Conservation (phyloP, 1,139 yeast genomes). For the Saccharomycopsis crataegensis region DNA sequence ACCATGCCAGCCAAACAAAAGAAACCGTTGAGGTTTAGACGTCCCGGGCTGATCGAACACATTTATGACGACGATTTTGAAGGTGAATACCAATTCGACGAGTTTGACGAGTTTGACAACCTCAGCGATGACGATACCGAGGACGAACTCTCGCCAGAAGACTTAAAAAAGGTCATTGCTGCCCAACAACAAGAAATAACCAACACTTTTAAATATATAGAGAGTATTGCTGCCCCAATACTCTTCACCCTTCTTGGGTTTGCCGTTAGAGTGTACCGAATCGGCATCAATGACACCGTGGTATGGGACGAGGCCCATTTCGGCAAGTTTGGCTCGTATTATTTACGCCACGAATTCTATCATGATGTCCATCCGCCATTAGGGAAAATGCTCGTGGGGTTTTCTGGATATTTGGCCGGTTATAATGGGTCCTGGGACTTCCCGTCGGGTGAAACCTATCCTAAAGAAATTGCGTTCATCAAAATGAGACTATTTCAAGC, state of each 20-base stretch:
- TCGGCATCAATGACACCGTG: conserved; percentile 61
- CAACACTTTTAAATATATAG: conserved; percentile 23
- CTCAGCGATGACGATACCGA: neutral
- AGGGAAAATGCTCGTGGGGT: conserved; percentile 93
- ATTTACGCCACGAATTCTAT: conserved; percentile 84
- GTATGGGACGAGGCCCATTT: conserved; percentile 98
- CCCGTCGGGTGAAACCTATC: conserved; percentile 78
- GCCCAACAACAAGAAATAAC: neutral
- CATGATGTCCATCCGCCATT: conserved; percentile 98
- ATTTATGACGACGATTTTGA: conserved; percentile 6
- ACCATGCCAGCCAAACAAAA: no score
- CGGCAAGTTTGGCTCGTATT: conserved; percentile 90
- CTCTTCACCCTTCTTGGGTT: conserved; percentile 60
- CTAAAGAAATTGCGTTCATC: conserved; percentile 77
- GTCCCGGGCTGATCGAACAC: neutral
- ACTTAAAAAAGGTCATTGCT: neutral
- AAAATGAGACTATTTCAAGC: conserved; percentile 94
- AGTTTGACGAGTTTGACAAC: neutral
- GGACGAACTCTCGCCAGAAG: neutral
- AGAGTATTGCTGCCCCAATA: conserved; percentile 45
- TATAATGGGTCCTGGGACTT: conserved; percentile 94
- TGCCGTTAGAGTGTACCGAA: conserved; percentile 63
- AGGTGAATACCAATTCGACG: conserved; percentile 4
- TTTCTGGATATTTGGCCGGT: conserved; percentile 89
- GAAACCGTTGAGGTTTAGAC: neutral